Percentiles rank a stretch among this genome's conserved stretches.
These are phyloP conservation scores for Penicillium sp. DNA, from an alignment of 2,329 filamentous ascomycete species.

Conservation along the genomic window DNA sequence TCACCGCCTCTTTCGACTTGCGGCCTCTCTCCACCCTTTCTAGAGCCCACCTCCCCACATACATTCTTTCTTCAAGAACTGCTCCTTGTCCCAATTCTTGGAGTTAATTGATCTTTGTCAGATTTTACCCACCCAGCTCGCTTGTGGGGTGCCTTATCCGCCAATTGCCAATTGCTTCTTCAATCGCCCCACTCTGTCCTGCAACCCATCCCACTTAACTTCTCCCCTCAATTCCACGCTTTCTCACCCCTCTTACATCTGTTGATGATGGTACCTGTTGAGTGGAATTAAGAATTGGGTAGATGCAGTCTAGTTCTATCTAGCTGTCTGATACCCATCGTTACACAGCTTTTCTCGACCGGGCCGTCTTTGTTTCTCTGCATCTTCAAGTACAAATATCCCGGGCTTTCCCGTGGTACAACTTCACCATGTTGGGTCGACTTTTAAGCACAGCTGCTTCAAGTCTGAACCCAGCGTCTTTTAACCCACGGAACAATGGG, in stretches of 20 bases:
- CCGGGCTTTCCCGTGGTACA: slow-evolving; percentile 5
- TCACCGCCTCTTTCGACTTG: slow-evolving; percentile 29
- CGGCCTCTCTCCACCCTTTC: slow-evolving; percentile 18
- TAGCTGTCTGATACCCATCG: slow-evolving; percentile 32
- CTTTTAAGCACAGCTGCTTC: slow-evolving; percentile 46
- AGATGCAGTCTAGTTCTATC: slow-evolving; percentile 31
- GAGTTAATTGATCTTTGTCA: slow-evolving; percentile 7
- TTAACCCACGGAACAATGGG: slow-evolving; percentile 36
- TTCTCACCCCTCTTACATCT: slow-evolving; percentile 11
- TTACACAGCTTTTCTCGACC: slow-evolving; percentile 19
- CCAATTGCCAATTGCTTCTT: slow-evolving; percentile 18
- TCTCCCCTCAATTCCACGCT: slow-evolving; percentile 13
- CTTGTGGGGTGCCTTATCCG: slow-evolving; percentile 15
- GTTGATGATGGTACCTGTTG: slow-evolving; percentile 29
- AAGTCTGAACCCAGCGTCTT: slow-evolving; percentile 43
- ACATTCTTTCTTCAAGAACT: slow-evolving; percentile 11
- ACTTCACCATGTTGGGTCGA: slow-evolving; percentile 43
- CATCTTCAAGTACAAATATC: slow-evolving; percentile 10
- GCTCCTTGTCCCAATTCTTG: slow-evolving; percentile 4
- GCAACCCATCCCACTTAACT: slow-evolving; percentile 27
- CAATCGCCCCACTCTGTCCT: slow-evolving; percentile 20
- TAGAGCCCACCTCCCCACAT: slow-evolving; percentile 17
- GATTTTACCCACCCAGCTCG: not conserved
- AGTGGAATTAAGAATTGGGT: slow-evolving; percentile 34
- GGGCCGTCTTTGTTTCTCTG: slow-evolving; percentile 16